Evolutionary conservation across 139 green algal species (phyloP), one percentile per base, ranked within the genome.

Genomic region (Deuterostichococcus epilithicus): DNA sequence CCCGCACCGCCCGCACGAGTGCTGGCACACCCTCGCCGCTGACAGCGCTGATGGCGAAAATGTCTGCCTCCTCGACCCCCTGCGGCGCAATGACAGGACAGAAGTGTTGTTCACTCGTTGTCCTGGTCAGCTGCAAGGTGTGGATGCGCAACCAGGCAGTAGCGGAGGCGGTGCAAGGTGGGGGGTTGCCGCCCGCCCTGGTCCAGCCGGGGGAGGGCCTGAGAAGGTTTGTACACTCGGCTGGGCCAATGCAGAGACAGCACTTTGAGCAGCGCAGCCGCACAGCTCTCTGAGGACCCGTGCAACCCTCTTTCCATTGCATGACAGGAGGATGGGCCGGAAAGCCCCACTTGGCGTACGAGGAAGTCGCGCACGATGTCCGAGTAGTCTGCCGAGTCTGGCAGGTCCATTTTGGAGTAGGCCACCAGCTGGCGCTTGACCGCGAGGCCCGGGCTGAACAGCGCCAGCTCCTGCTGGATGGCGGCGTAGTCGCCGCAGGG

Each of bases 351-450:
- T 74, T 82, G 47, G 28, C 79, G 74, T 34, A 89, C n/a, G 36
- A 96, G 82, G 37, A 81, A 76, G 73, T 92, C 85, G 59, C 78
- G 65, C 52, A 97, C 83, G 32, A 93, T 82, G 47, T 92, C 86
- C 78, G 79, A 91, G 78, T 92, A 95, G 77, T 96, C 93, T 2
- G 78, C 81, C 0, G 84, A 92, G 74, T 97, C 92, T n/a, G 93
- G 91, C 35, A 97, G 66, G 80, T 99, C 96, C 44, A 98, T 90
- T 84, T 97, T 97, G 83, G 96, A 96, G 85, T 94, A 92, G 26
- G 84, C 90, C 58, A 93, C 81, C 1, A 96, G 58, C 88, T 94
- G 87, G 20, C 91, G 92, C 83, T 98, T 98, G 39, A 87, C 81
- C 15, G 86, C 86, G n/a, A 99, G 85, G 8, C 76, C 81, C 0